Base-by-base conservation (phyloP, 495 filamentous ascomycete species). In the Penicillium coffeae region DNA sequence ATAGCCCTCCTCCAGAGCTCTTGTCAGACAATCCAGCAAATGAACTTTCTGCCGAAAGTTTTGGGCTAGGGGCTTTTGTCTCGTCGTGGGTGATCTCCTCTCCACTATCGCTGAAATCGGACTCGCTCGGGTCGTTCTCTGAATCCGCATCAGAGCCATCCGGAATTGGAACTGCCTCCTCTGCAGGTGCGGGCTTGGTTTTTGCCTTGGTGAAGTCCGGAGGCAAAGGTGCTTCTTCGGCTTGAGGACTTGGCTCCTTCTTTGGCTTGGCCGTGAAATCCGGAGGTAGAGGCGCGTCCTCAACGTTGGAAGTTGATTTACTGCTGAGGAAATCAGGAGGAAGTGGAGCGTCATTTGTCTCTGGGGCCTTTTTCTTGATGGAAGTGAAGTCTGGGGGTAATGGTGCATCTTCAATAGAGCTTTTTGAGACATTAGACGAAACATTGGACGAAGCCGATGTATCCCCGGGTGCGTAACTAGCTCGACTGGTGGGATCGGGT, bases 401-500 rank as follows among this genome's bases (percentile, higher is more conserved):
- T 0, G 71, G 63, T 14, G 64, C 68, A 41, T 80, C 75, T 39
- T 77, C 70, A 50, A 60, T 42, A n/a, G 71, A 74, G 38, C 62
- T 71, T 52, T 73, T 69, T 10, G 77, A 75, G 6, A 70, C 67
- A 41, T 76, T 78, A 3, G 87, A 86, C 14, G 85, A 87, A 46
- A 70, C 67, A 41, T 76, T 78, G 3, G 87, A 86, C 14, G 85
- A 87, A 46, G 76, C 76, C 6, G 86, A 86, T 20, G 84, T 84
- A 44, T 89, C 84, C 21, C 84, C 81, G 44, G 82, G 66, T 25
- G 74, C 72, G 64, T 83, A 88, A 38, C 60, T 71, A 50, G 74
- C 72, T 70, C 83, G 85, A 70, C 81, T 89, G 16, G 84, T 87
- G 36, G 86, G 64, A 50, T 90, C 85, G n/a, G 87, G 88, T 22